These are phyloP conservation scores for Penicillium canariense DNA, from an alignment of 495 filamentous ascomycete species.

Conservation along the genomic window DNA sequence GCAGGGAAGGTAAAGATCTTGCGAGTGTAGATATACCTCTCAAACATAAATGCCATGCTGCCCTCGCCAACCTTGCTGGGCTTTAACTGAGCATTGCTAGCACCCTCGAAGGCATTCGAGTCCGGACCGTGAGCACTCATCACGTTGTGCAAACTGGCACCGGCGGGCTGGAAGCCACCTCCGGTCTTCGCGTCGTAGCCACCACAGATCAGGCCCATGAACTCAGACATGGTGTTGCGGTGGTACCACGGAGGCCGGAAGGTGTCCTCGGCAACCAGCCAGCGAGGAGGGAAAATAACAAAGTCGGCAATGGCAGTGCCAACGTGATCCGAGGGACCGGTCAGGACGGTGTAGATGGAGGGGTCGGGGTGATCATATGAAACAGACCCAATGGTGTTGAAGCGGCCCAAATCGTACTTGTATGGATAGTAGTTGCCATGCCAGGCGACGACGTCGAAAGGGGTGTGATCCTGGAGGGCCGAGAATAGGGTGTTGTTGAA, in stretches of 20 bases:
- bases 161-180: constrained; percentile 62
- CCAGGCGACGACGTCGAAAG: constrained; percentile 85
- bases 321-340: constrained; percentile 66
- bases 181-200: constrained; percentile 65
- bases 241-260: constrained; percentile 85
- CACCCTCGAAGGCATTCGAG: constrained; percentile 54
- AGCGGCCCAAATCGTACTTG: constrained; percentile 83
- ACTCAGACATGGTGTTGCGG: constrained; percentile 74
- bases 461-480: constrained; percentile 68
- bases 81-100: constrained; percentile 55
- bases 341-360: constrained; percentile 78
- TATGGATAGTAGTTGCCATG: constrained; percentile 75
- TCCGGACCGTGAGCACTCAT: constrained; percentile 66
- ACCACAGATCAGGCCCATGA: constrained; percentile 57
- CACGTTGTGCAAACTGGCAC: constrained; percentile 61
- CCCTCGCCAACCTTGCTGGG: constrained; percentile 60
- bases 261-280: constrained; percentile 73
- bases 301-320: constrained; percentile 80
- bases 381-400: constrained; percentile 72
- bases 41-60: constrained; percentile 69
- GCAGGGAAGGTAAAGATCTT: constrained; percentile 1
- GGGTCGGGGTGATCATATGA: constrained; percentile 81
- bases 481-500: constrained; percentile 77
- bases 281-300: constrained; percentile 79
- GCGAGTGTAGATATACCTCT: constrained; percentile 42